phyloP scores from a whole-genome alignment of 2,329 filamentous ascomycete genomes.

The Chlorencoelia australis region DNA sequence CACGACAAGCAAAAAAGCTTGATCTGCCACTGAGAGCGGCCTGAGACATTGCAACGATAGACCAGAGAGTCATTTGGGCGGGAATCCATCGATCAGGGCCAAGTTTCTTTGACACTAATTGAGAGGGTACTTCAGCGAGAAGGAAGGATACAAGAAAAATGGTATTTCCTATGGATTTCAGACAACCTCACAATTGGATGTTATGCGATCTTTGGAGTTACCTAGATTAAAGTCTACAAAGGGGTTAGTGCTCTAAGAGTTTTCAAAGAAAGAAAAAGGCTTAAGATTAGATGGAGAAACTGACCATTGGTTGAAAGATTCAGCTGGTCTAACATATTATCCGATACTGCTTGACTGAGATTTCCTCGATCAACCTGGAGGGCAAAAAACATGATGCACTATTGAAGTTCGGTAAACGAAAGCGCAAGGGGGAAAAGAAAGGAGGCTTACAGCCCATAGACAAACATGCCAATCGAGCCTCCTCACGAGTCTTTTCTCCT shows the following conservation, averaged over 20 bases:
- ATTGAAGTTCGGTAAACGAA: background rate
- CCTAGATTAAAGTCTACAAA: background rate
- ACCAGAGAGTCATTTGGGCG: conserved; percentile 40
- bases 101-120: conserved; percentile 47
- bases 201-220: too few relatives aligned
- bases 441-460: conserved; percentile 1
- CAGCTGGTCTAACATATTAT: conserved; percentile 48
- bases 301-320: conserved; percentile 30
- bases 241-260: too few relatives aligned
- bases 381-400: conserved; percentile 38
- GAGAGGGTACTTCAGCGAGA: conserved; percentile 49
- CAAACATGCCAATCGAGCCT: conserved; percentile 4
- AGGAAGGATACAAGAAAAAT: conserved; percentile 45
- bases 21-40: conserved; percentile 33
- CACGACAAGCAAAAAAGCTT: conserved; percentile 34
- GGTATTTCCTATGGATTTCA: conserved; percentile 44
- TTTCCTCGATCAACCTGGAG: conserved; percentile 52
- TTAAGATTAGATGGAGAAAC: too few relatives aligned
- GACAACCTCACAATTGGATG: background rate
- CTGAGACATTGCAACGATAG: conserved; percentile 37
- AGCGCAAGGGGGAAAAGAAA: background rate
- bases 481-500: conserved; percentile 14
- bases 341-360: conserved; percentile 45
- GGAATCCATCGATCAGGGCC: conserved; percentile 43
- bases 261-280: too few relatives aligned